phyloP scores from a whole-genome alignment of 1,139 yeast genomes.

The Nakaseomyces glabratus region DNA sequence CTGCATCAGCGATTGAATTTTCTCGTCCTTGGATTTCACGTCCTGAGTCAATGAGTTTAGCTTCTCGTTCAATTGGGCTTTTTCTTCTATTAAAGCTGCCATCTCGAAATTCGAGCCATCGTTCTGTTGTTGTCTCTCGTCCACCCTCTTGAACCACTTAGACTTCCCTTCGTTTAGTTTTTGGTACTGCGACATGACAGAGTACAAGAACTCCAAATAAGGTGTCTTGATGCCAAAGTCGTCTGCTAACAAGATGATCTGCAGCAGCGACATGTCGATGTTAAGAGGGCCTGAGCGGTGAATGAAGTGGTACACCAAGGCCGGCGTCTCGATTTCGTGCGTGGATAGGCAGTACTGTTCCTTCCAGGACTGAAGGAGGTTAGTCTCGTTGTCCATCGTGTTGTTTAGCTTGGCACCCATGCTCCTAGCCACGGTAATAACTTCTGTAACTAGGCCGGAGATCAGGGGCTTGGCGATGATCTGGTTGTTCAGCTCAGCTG shows the following conservation, averaged over 20 bases:
- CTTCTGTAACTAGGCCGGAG: constrained; percentile 68
- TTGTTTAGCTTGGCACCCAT: constrained; percentile 51
- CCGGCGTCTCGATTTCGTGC: constrained; percentile 19
- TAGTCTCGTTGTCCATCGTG: constrained; percentile 40
- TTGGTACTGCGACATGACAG: constrained; percentile 62
- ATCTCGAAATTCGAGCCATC: background rate
- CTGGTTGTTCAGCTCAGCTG: constrained; percentile 49
- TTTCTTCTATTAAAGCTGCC: constrained; percentile 5
- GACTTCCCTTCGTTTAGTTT: constrained; percentile 41
- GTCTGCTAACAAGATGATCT: constrained; percentile 81
- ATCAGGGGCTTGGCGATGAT: constrained; percentile 78
- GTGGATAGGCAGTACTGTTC: constrained; percentile 29
- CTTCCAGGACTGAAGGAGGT: constrained; percentile 47
- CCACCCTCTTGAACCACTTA: constrained; percentile 32
- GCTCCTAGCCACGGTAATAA: constrained; percentile 62
- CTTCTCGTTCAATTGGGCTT: constrained; percentile 2
- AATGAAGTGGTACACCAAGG: constrained; percentile 25
- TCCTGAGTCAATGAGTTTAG: background rate
- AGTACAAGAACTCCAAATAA: constrained; percentile 77
- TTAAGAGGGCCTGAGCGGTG: constrained; percentile 35
- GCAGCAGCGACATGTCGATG: constrained; percentile 66
- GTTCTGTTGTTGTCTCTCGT: background rate
- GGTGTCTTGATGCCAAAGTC: constrained; percentile 82
- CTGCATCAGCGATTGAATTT: background rate
- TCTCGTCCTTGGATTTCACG: background rate